Base-by-base conservation (phyloP, 1,284 basidiomycete species). In the Cutaneotrichosporon sp. region DNA sequence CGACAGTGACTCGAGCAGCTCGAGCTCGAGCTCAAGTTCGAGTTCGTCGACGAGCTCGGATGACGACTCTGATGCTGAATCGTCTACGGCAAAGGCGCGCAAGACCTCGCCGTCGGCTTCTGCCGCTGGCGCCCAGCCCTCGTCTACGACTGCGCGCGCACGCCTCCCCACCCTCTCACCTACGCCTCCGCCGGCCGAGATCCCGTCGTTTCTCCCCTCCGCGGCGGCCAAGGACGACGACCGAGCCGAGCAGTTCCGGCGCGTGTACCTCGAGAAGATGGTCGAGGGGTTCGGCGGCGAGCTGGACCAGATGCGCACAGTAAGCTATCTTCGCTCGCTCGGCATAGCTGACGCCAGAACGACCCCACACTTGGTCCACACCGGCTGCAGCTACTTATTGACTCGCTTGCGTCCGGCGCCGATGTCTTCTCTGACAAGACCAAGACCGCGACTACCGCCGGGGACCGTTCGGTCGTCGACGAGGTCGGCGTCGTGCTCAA, bases 251-350 rank as follows among this genome's bases (percentile, higher is more conserved):
- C 57, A 61, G 45, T 75, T 75, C 49, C 67, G 65, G 51, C 60
- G 64, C 43, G 66, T 75, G 39, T 75, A 73, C 55, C 74, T 75
- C 72, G 72, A 72, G 59, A 70, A 69, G 43, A 51, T 75, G 21
- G 70, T 75, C 9, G 64, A 73, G 55, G 73, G 67, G 1, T 75
- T 75, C 45, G 72, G 73, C 0, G 63, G 58, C 17, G 73, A 75
- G 50, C 42, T 75, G 58, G 73, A 74, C 55, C 64, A 66, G 47
- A 55, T 75, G 47, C 56, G 73, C 41, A 60, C 62, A 54, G 73
- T 75, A 49, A 59, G 72, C 63, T 4, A 40, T 9, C 39, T 40
- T 9, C 13, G n/a, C 9, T 13, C 2, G 20, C 10, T 15, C 23
- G 37, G 8, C 26, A 20, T 18, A 17, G 22, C 52, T 51, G 35